phyloP scores from a whole-genome alignment of 768 basidiomycete genomes.

The Leccinum rimulosum region DNA sequence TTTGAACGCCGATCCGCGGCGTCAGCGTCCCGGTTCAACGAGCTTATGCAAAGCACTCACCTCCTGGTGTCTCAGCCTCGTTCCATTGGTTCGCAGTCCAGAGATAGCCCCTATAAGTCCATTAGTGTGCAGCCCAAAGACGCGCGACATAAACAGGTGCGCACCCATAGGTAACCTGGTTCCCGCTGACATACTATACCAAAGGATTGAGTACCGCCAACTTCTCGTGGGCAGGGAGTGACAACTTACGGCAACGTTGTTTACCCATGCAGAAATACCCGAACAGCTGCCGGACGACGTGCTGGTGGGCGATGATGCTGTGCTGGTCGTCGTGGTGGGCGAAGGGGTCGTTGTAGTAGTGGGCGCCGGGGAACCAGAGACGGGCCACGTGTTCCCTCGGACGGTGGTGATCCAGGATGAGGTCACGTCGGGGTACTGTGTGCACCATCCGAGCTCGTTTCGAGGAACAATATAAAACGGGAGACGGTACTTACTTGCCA shows the following conservation, averaged over 20 bases:
- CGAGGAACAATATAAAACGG: background rate
- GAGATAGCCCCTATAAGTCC: conserved; percentile 38
- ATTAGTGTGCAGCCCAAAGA: too few relatives aligned
- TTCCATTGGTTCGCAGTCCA: conserved; percentile 53
- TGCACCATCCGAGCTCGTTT: background rate
- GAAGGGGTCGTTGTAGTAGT: background rate
- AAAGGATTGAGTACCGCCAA: background rate
- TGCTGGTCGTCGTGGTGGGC: background rate
- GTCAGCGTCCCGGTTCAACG: background rate
- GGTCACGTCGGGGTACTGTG: conserved; percentile 37
- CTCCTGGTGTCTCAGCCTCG: conserved; percentile 35
- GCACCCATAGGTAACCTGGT: conserved; percentile 40
- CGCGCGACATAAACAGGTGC: conserved; percentile 4
- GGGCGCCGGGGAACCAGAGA: conserved; percentile 5
- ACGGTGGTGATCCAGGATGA: conserved; percentile 41
- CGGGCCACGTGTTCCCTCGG: conserved; percentile 37
- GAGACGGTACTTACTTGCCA: conserved; percentile 36
- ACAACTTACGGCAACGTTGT: conserved; percentile 35
- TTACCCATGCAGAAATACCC: conserved; percentile 43
- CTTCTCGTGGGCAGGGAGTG: background rate
- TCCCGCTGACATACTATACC: conserved; percentile 41
- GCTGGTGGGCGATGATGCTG: conserved; percentile 23
- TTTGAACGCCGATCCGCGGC: conserved; percentile 16
- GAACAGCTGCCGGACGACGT: conserved; percentile 36
- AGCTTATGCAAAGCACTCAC: conserved; percentile 9